A percentile compares a stretch with the other conserved stretches of the same genome.
phyloP scores from a whole-genome alignment of 257 asterid species.

The Nicotiana sylvestris region DNA sequence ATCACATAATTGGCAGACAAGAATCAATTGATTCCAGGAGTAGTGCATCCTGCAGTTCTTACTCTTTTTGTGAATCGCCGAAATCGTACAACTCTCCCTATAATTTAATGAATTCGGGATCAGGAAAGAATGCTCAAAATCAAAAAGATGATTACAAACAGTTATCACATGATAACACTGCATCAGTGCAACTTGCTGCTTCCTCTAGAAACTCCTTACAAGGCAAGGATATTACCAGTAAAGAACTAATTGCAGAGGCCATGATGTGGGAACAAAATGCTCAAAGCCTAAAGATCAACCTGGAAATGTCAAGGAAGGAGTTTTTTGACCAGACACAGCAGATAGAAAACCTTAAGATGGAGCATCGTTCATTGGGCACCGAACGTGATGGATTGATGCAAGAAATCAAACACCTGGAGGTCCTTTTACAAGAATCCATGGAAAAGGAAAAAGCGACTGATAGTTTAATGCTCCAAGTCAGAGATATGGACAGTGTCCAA shows the following conservation, averaged over 20 bases:
- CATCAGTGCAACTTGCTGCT: constrained; percentile 18
- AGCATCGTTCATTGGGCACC: constrained; percentile 23
- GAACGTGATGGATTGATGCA: constrained; percentile 26
- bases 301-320: constrained; percentile 37
- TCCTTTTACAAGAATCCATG: constrained; percentile 21
- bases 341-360: constrained; percentile 19
- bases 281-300: constrained; percentile 24
- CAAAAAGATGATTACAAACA: constrained; percentile 25
- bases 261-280: constrained; percentile 46
- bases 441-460: constrained; percentile 19
- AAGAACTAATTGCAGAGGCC: constrained; percentile 43
- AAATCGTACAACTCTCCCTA: constrained; percentile 27
- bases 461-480: constrained; percentile 11
- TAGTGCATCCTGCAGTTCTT: constrained; percentile 26
- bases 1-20: constrained; percentile 25
- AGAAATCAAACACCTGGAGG: constrained; percentile 33
- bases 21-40: constrained; percentile 38
- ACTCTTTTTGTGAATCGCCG: constrained; percentile 27
- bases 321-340: constrained; percentile 25
- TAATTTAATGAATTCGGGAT: not conserved
- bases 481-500: constrained; percentile 13
- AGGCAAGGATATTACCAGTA: constrained; percentile 21
- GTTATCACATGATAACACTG: constrained; percentile 20
- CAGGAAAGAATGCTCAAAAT: constrained; percentile 16
- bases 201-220: constrained; percentile 22